Conservation (phyloP, 2,329 filamentous ascomycete species). For the Penicillium sp. region DNA sequence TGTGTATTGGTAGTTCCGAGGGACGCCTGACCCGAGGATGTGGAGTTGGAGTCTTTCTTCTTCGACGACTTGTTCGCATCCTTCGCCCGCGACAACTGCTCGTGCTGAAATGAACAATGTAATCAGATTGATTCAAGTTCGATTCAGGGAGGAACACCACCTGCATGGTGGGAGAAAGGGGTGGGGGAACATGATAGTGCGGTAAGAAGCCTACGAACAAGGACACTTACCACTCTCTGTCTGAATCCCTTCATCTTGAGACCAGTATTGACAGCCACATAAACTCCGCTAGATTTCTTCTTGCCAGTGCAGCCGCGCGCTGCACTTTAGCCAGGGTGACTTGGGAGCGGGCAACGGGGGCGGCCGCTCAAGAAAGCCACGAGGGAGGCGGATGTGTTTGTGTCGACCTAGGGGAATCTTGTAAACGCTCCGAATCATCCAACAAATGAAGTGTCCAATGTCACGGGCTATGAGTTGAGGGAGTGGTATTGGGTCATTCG, state of each 20-base stretch:
- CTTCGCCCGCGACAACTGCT: conserved; percentile 90
- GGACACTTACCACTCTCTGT: conserved; percentile 83
- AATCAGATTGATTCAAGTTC: conserved; percentile 8
- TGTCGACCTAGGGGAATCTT: conserved; percentile 28
- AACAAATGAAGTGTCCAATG: not conserved
- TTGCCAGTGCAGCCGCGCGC: conserved; percentile 36
- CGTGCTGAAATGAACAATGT: conserved; percentile 48
- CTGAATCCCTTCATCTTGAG: conserved; percentile 93
- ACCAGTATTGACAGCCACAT: conserved; percentile 33
- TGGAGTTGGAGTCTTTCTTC: conserved; percentile 65
- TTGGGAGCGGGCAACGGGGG: conserved; percentile 20
- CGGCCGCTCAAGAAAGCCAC: conserved; percentile 24
- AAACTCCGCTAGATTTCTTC: conserved; percentile 31
- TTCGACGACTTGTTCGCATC: conserved; percentile 77
- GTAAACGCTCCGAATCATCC: conserved; percentile 28
- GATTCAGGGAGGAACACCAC: conserved; percentile 5
- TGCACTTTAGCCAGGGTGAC: conserved; percentile 36
- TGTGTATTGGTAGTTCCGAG: conserved; percentile 48
- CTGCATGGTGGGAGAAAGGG: conserved; percentile 24
- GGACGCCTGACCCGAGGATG: conserved; percentile 68
- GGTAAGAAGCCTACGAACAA: conserved; percentile 17
- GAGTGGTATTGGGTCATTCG: not conserved
- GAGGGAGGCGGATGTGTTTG: conserved; percentile 27
- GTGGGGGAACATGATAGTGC: conserved; percentile 25
- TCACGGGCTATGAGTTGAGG: not conserved